Base-by-base conservation (phyloP, 768 basidiomycete genomes). In the Boletus reticulatus region DNA sequence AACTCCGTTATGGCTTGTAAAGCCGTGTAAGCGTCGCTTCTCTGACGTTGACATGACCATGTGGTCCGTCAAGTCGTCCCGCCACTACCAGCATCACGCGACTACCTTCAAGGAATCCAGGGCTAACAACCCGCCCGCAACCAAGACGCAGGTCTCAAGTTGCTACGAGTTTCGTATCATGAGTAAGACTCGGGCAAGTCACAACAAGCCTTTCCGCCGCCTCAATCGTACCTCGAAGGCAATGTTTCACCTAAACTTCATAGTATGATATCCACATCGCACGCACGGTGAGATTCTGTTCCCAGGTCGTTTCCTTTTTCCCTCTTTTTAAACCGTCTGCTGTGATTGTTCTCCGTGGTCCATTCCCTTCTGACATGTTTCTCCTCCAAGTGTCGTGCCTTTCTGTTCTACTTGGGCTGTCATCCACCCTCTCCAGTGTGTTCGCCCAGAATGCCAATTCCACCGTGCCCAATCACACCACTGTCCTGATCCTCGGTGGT, bases 401-500 rank as follows among this genome's bases (percentile, higher is more conserved):
- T n/a, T 29, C 46, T 13, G 29, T n/a, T 48, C 24, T 62, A 19
- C 43, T 59, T 20, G 49, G 49, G 8, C 29, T 65, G 9, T 31
- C 59, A 13, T 52, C 52, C 11, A 8, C 41, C 43, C 4, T 56
- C 31, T 39, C 50, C 0, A 29, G 22, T 7, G 57, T 43, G 7
- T 38, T 55, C 14, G 55, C 63, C n/a, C 56, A 62, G 27, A 50
- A 58, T 62, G 51, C 48, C n/a, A 54, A 47, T 37, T 36, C 52
- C 31, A 44, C 57, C 38, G 14, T 48, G n/a, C 42, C 59, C 19
- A 62, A 55, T 27, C 52, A 63, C 37, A 63, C 65, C 13, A 74
- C 64, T 9, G 78, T 85, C 14, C 76, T 88, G 39, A 82, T 88
- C 49, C 76, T 87, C 24, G 87, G 87, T 6, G 85, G 84, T 32